Evolutionary conservation across 2,329 filamentous ascomycete species (phyloP).

Genomic region (Neonectria ditissima): DNA sequence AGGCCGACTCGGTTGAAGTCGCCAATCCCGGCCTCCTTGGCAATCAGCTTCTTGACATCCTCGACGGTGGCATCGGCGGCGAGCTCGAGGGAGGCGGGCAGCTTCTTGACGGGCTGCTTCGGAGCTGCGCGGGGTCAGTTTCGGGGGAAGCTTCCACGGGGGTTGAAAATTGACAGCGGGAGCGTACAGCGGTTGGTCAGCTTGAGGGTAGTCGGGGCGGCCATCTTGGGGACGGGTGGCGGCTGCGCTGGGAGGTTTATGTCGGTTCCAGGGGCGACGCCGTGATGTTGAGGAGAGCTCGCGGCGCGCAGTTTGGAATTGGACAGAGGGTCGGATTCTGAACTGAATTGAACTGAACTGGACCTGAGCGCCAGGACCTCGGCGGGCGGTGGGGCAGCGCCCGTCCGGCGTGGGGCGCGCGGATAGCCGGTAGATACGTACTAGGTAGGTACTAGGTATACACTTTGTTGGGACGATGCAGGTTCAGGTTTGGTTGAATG

Average conservation of each 20-base stretch:
- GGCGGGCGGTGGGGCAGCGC: constrained; percentile 11
- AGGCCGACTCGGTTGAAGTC: constrained; percentile 73
- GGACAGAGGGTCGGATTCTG: constrained; percentile 11
- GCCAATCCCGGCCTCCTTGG: constrained; percentile 61
- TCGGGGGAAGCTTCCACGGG: neutral
- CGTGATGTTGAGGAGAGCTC: constrained; percentile 15
- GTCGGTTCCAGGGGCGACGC: neutral
- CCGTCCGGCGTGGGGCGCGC: neutral
- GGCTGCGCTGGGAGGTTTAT: constrained; percentile 5
- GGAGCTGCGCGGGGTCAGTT: constrained; percentile 50
- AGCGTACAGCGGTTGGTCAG: constrained; percentile 56
- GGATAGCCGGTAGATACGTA: neutral
- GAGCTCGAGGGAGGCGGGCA: constrained; percentile 65
- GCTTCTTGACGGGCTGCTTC: constrained; percentile 64
- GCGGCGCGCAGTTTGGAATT: too few relatives aligned
- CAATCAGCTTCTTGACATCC: constrained; percentile 68
- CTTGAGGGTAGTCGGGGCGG: constrained; percentile 53
- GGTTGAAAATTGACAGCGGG: neutral
- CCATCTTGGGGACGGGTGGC: constrained; percentile 42
- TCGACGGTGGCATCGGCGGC: constrained; percentile 67
- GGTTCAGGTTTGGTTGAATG: neutral
- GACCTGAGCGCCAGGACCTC: constrained; percentile 15
- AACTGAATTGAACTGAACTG: too few relatives aligned
- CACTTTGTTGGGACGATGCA: constrained; percentile 16
- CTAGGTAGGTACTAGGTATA: too few relatives aligned